A percentile compares a stretch with the other conserved stretches of the same genome.
These are phyloP conservation scores for Euptelea pleiosperma DNA, from an alignment of 164 flowering plant genomes.

Conservation along the genomic window DNA sequence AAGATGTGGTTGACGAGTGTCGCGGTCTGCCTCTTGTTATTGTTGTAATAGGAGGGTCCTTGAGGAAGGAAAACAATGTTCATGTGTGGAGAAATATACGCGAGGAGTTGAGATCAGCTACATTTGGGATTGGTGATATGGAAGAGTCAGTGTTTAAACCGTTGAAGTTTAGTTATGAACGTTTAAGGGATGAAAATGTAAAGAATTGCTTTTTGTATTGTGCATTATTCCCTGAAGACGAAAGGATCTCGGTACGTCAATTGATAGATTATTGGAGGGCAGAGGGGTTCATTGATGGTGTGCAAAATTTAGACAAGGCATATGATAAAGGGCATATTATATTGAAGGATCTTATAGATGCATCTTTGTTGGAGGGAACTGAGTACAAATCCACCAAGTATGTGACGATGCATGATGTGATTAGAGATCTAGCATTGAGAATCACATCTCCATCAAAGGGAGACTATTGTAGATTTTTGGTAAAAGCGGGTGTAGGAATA, in stretches of 20 bases:
- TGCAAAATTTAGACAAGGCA: too few relatives aligned
- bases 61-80: background rate
- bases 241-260: background rate
- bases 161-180: constrained; percentile 4
- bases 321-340: too few relatives aligned
- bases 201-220: constrained; percentile 9
- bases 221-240: constrained; percentile 5
- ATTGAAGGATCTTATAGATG: too few relatives aligned
- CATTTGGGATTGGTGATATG: too few relatives aligned
- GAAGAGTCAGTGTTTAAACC: constrained; percentile 9
- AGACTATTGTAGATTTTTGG: background rate
- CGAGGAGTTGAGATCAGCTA: too few relatives aligned
- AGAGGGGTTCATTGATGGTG: constrained; percentile 1
- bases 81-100: too few relatives aligned
- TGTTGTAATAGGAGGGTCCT: background rate
- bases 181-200: background rate
- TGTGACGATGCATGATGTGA: too few relatives aligned
- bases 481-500: background rate
- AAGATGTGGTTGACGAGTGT: background rate
- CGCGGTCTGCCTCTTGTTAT: constrained; percentile 2
- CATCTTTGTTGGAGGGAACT: background rate
- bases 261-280: constrained; percentile 1
- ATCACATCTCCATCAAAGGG: constrained; percentile 2
- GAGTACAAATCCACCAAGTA: background rate
- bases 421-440: too few relatives aligned